phyloP scores from a whole-genome alignment of 1,284 basidiomycete species.

The Earliella scabrosa region DNA sequence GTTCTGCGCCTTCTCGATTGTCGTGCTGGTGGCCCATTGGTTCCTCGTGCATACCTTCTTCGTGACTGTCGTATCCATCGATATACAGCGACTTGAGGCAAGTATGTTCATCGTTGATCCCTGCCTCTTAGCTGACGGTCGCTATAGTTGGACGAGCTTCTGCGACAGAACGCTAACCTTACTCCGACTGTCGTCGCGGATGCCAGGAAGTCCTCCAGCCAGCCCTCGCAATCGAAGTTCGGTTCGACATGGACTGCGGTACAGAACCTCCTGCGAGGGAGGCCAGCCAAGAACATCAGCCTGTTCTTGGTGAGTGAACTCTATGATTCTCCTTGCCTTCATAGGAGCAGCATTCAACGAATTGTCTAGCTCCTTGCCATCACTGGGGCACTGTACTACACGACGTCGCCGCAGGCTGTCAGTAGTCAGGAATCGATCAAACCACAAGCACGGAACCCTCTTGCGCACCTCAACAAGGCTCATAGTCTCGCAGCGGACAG shows the following conservation, averaged over 20 bases:
- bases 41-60: slow-evolving; percentile 94
- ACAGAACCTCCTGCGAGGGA: slow-evolving; percentile 64
- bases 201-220: slow-evolving; percentile 35
- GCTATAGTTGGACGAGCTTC: slow-evolving; percentile 76
- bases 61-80: slow-evolving; percentile 87
- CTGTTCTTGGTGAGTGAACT: slow-evolving; percentile 62
- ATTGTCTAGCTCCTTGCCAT: slow-evolving; percentile 67
- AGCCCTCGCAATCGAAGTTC: slow-evolving; percentile 47
- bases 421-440: slow-evolving; percentile 37
- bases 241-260: slow-evolving; percentile 46
- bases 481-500: slow-evolving; percentile 25
- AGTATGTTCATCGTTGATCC: slow-evolving; percentile 26
- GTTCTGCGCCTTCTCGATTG: slow-evolving; percentile 93
- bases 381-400: slow-evolving; percentile 72
- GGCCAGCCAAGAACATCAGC: slow-evolving; percentile 82
- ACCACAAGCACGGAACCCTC: slow-evolving; percentile 39
- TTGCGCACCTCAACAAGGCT: slow-evolving; percentile 36
- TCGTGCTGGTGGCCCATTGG: slow-evolving; percentile 95
- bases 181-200: slow-evolving; percentile 41
- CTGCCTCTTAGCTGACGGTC: background rate
- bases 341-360: background rate
- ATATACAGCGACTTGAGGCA: slow-evolving; percentile 88
- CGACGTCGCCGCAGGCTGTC: slow-evolving; percentile 56
- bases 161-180: slow-evolving; percentile 66
- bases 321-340: background rate